These are phyloP conservation scores for Euclidium syriacum DNA, from an alignment of 345 rosid species.

Conservation along the genomic window DNA sequence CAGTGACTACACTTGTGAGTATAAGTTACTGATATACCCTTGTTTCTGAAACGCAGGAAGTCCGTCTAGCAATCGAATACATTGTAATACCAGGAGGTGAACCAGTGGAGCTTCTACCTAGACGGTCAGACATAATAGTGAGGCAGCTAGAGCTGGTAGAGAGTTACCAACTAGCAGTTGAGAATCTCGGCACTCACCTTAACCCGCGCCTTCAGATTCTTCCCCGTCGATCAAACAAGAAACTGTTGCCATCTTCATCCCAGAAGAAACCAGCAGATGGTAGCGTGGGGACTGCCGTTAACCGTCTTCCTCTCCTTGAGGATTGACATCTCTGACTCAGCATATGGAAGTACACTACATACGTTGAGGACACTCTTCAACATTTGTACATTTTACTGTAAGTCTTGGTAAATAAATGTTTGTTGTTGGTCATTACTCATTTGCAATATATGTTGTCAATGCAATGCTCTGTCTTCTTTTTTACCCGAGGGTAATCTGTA, in stretches of 20 bases:
- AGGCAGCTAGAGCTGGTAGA: slow-evolving; percentile 87
- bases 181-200: slow-evolving; percentile 72
- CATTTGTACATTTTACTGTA: slow-evolving; percentile 18
- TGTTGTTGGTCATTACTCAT: slow-evolving; percentile 17
- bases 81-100: slow-evolving; percentile 95
- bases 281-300: slow-evolving; percentile 40
- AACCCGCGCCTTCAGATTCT: slow-evolving; percentile 89
- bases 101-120: slow-evolving; percentile 93
- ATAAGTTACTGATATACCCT: not conserved
- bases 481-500: slow-evolving; percentile 6
- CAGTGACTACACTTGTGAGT: not conserved
- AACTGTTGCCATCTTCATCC: slow-evolving; percentile 30
- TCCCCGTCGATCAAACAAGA: slow-evolving; percentile 58
- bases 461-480: slow-evolving; percentile 13
- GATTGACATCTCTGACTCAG: slow-evolving; percentile 39
- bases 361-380: slow-evolving; percentile 8
- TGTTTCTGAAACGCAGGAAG: slow-evolving; percentile 50
- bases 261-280: slow-evolving; percentile 23
- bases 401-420: slow-evolving; percentile 22
- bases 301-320: slow-evolving; percentile 66
- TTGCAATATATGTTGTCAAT: slow-evolving; percentile 5
- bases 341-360: slow-evolving; percentile 3
- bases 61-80: slow-evolving; percentile 83
- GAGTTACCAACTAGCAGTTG: slow-evolving; percentile 82
- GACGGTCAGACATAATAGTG: slow-evolving; percentile 75